Evolutionary conservation across 176 grass and related monocot genomes (phyloP), one percentile per base, ranked within the genome.

Genomic region (Carex littledalei): DNA sequence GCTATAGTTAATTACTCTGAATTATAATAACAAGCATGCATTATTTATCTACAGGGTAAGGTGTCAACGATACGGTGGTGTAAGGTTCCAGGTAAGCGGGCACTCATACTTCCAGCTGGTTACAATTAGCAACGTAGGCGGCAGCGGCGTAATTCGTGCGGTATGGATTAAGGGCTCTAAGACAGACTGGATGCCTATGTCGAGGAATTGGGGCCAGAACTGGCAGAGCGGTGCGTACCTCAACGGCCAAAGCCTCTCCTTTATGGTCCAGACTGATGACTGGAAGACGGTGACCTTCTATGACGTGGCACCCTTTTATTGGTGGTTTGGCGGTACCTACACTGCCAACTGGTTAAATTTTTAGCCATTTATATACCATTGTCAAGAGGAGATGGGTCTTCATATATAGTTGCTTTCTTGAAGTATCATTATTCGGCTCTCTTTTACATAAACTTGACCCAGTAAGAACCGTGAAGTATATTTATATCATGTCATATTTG

Each of bases 131-230:
- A 92, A 92, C 55, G 85, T 92, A 5, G 90, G 54, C 0, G 87
- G 85, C 1, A 85, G 87, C 2, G 85, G 88, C 0, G 86, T 88
- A 3, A 70, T 92, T 86, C 32, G 13, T 37, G 81, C 90, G 12
- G 89, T 92, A 81, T 83, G 87, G 21, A 84, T 92, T 16, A 90
- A 60, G 82, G 67, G 87, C 3, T 82, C 87, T 0, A 35, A 62
- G 35, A 18, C 26, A 10, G 35, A 58, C 14, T 93, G 91, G 91
- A 85, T 91, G 89, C 8, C 52, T 6, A 93, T 93, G 91, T 39
- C 84, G 8, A 79, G 84, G 6, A 93, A 93, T 61, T 93, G 91
- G 91, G 91, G 91, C 14, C 87, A 86, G 2, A 88, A 91, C 53
- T 93, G 91, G 91, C 91, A 93, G 52, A 86, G 62, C 0, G 77